Evolutionary conservation across 495 filamentous ascomycete genomes (phyloP), one percentile per base, ranked within the genome.

Genomic region (Penicillium mononematosum): DNA sequence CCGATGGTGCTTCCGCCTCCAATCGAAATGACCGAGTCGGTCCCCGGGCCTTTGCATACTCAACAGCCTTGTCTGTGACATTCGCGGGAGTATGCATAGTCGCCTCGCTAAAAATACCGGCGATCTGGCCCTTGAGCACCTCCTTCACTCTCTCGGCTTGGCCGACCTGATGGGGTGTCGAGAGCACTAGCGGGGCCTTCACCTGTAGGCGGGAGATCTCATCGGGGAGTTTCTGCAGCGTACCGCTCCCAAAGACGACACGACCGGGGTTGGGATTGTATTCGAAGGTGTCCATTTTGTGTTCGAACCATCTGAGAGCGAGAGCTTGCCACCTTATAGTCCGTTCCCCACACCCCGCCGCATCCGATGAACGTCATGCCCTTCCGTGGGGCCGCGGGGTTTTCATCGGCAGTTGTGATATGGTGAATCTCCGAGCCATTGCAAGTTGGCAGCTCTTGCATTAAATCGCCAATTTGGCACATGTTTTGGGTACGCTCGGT

Each of bases 81-180:
- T 85, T 68, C 9, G 81, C 80, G 0, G 85, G 85, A 2, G 85
- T 88, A 67, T 88, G 84, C 85, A 88, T 88, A 8, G 84, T 84
- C 1, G 84, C 85, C 54, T 86, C 78, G 9, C 71, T 73, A 69
- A 86, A 88, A 46, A 83, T 75, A 3, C 85, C 84, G 1, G 79
- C 81, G 7, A 82, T 69, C 44, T 74, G 74, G 61, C 75, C 75
- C 41, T 77, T 66, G 27, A 86, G 76, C 1, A 85, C 72, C 17
- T 59, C 50, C 54, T 80, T 75, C 22, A 85, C 72, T 4, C 58
- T 65, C 46, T 79, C 69, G n/a, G 80, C 81, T 44, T 83, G 82
- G 39, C 65, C 57, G 38, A 77, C 62, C 61, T 87, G 85, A 52
- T 81, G 75, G 0, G 82, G 81, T 20, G 83, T 85, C 25, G 78